A percentile compares a stretch with the other conserved stretches of the same genome.
These are phyloP conservation scores for Mycosphaerella sp. DNA, from an alignment of 2,329 filamentous ascomycete species.

Conservation along the genomic window DNA sequence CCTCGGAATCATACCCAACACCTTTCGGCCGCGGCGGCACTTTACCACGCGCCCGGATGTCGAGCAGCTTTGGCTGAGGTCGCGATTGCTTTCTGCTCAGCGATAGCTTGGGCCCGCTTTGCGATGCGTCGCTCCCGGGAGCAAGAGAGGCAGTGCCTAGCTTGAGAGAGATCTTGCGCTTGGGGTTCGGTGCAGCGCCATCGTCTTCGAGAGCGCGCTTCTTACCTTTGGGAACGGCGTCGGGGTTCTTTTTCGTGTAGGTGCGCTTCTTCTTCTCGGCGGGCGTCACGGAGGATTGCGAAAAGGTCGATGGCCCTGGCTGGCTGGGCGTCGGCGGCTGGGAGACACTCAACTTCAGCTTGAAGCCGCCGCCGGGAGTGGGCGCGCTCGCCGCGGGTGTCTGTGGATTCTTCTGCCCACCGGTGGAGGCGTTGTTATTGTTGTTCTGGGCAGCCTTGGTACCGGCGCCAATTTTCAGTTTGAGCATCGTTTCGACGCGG, in stretches of 20 bases:
- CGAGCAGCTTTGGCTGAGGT: constrained; percentile 23
- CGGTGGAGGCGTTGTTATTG: not conserved
- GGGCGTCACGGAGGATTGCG: constrained; percentile 25
- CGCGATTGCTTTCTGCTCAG: constrained; percentile 32
- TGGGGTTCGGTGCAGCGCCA: constrained; percentile 29
- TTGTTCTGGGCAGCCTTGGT: constrained; percentile 8
- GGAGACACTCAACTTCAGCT: constrained; percentile 27
- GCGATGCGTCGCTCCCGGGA: not conserved
- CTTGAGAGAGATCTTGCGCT: constrained; percentile 33
- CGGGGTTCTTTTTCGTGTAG: constrained; percentile 36
- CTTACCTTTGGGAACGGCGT: constrained; percentile 28
- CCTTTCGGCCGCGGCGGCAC: constrained; percentile 52
- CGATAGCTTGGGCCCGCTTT: constrained; percentile 46
- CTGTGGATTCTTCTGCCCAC: not conserved
- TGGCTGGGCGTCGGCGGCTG: constrained; percentile 25
- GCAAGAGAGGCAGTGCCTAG: constrained; percentile 19
- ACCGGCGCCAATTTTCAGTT: constrained; percentile 21
- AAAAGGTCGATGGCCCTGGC: constrained; percentile 24
- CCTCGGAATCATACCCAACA: constrained; percentile 94
- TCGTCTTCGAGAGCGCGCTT: constrained; percentile 34
- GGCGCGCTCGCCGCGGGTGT: constrained; percentile 14
- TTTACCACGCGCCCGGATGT: constrained; percentile 21
- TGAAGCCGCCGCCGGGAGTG: constrained; percentile 14
- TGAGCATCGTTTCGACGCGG: constrained; percentile 15
- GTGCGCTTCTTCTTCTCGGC: constrained; percentile 37